Percentiles rank a stretch among this genome's conserved stretches.
Conservation (phyloP, 306 rosid species). For the Arachis stenosperma region DNA sequence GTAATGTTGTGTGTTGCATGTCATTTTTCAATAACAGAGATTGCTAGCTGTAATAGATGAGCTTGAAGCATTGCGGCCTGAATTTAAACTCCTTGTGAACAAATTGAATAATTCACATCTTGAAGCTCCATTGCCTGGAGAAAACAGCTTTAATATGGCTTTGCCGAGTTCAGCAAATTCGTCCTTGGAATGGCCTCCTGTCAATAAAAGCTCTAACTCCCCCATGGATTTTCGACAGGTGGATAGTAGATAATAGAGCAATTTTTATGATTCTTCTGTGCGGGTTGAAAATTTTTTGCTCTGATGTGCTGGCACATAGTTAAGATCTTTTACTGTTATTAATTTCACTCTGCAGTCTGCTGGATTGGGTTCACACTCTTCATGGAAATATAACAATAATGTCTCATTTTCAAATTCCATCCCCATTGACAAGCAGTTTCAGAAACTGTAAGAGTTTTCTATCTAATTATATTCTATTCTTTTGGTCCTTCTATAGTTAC, state of each 20-base stretch:
- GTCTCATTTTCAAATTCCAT: slow-evolving; percentile 51
- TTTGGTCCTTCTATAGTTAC: slow-evolving; percentile 18
- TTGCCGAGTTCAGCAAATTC: slow-evolving; percentile 47
- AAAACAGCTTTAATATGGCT: slow-evolving; percentile 44
- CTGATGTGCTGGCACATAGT: slow-evolving; percentile 27
- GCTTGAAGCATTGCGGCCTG: slow-evolving; percentile 80
- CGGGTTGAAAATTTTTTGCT: slow-evolving; percentile 26
- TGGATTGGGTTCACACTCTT: slow-evolving; percentile 59
- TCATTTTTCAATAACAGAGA: slow-evolving; percentile 54
- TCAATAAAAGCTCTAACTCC: slow-evolving; percentile 46
- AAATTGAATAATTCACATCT: slow-evolving; percentile 57
- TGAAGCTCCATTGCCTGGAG: slow-evolving; percentile 48
- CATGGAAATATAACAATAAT: slow-evolving; percentile 60
- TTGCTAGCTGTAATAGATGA: slow-evolving; percentile 65
- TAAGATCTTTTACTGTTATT: slow-evolving; percentile 24
- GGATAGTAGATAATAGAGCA: slow-evolving; percentile 4
- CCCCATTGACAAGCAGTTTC: slow-evolving; percentile 71
- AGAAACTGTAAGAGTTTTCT: slow-evolving; percentile 70
- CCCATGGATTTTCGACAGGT: slow-evolving; percentile 61
- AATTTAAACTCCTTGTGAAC: slow-evolving; percentile 51
- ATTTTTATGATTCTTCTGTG: neutral
- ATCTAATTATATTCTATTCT: slow-evolving; percentile 24
- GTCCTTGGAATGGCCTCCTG: slow-evolving; percentile 60
- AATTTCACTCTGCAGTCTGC: slow-evolving; percentile 55
- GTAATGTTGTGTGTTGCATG: slow-evolving; percentile 31